Evolutionary conservation across 1,284 basidiomycete genomes (phyloP), one percentile per base, ranked within the genome.

Genomic region (Anthracocystis setariae): DNA sequence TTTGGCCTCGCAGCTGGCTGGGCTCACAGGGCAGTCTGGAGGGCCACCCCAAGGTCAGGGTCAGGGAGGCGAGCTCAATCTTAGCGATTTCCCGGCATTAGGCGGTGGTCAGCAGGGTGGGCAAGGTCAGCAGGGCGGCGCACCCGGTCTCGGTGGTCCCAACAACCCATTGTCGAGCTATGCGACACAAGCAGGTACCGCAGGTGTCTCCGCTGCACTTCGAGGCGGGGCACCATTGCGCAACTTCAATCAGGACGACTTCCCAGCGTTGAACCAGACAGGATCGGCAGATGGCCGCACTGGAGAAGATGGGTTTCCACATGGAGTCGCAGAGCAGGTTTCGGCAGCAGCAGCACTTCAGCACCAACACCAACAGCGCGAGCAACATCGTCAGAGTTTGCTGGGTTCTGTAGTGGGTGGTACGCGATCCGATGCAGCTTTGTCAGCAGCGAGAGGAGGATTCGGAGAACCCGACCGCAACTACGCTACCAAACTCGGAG

Each of bases 211-310:
- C 10, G 53, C 70, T n/a, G 49, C 55, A 3, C 62, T 68, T 23
- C 56, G 71, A 20, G 62, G 66, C 40, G 66, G 66, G 12, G 66
- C 66, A 18, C 65, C 73, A 7, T 44, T 67, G 39, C 60, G 72
- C 10, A 61, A 74, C 27, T 78, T 78, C 66, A 68, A 65, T 32
- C 75, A 73, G 46, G 80, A 81, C 50, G 80, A 82, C 58, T 82
- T 81, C 35, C 79, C 79, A n/a, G 77, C 80, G 13, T 53, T 82
- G 38, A 76, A 75, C 48, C 76, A 70, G 32, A 46, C 56, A 38
- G 57, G 60, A 10, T 48, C 66, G 24, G 46, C 51, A 45, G 67
- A 59, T 35, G 63, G 55, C n/a, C 60, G 63, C 29, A 49, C 48
- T 8, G 68, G 53, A n/a, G 68, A 71, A 27, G 63, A 67, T 38